Base-by-base conservation (phyloP, 306 rosid genomes). In the Ormosia emarginata region DNA sequence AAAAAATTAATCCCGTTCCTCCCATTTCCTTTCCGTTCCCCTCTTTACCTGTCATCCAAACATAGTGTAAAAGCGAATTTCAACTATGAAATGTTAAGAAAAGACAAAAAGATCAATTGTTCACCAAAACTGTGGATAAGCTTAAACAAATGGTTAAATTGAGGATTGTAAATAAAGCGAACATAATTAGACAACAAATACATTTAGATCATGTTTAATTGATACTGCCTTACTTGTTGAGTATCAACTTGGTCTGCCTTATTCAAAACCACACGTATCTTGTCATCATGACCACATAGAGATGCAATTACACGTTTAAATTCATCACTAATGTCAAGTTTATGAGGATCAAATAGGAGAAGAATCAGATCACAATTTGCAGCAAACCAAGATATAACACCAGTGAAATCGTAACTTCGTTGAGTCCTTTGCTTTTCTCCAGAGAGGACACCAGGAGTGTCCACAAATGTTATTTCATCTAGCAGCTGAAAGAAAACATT, bases 181-280 rank as follows among this genome's bases (percentile, higher is more conserved):
- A 72, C 15, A 62, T 62, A 57, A 24, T 78, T 37, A 56, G 59
- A 78, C 11, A 59, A 29, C 67, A 78, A 24, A 79, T 34, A 49
- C 5, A 44, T 32, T 34, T 72, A 4, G 15, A 37, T 37, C 14
- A 55, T 33, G 1, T 50, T 32, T 52, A 66, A 75, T 59, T 39
- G n/a, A 53, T 77, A 79, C 2, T 37, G 29, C 57, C 86, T 84
- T 85, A 93, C 99, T 59, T 95, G 99, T 81, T 95, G 99, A 75
- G 98, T 93, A 82, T 93, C 99, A 68, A 95, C 91, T 88, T 93
- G 98, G 84, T 95, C 99, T n/a, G 99, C 98, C 84, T 95, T 95
- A 52, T 95, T 95, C 71, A 95, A 89, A 67, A 95, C 99, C 71
- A 95, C 99, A 3, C 99, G 97, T 32, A 95, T 95, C 86, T 95